phyloP scores from a whole-genome alignment of 768 basidiomycete species.

The Mycena haematopus region DNA sequence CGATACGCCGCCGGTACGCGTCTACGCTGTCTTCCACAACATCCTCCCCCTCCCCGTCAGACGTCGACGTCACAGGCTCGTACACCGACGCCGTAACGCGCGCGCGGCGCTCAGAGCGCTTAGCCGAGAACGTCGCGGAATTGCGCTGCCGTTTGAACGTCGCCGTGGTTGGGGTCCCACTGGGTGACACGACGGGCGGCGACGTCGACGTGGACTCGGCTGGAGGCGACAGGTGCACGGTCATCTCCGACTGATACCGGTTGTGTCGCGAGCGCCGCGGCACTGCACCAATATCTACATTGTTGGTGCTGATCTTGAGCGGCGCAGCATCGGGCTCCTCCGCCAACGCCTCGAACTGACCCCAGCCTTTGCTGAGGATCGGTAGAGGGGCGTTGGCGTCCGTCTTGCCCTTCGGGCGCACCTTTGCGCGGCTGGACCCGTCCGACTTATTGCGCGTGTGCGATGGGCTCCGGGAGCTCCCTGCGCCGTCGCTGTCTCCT shows the following conservation, averaged over 20 bases:
- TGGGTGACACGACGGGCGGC: slow-evolving; percentile 14
- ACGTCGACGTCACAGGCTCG: slow-evolving; percentile 50
- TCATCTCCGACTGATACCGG: slow-evolving; percentile 57
- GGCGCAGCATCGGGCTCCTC: slow-evolving; percentile 24
- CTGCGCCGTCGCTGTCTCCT: slow-evolving; percentile 45
- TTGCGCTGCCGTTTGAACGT: slow-evolving; percentile 28
- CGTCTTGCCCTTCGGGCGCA: slow-evolving; percentile 31
- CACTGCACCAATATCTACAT: slow-evolving; percentile 11
- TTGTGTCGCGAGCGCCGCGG: slow-evolving; percentile 49
- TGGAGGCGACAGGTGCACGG: slow-evolving; percentile 35
- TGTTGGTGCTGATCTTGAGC: slow-evolving; percentile 24
- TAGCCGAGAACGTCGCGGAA: slow-evolving; percentile 45
- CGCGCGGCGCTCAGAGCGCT: slow-evolving; percentile 52
- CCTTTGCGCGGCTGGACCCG: slow-evolving; percentile 32
- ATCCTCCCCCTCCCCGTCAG: slow-evolving; percentile 32
- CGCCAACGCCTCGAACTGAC: slow-evolving; percentile 29
- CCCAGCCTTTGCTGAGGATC: slow-evolving; percentile 22
- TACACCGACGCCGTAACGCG: slow-evolving; percentile 68
- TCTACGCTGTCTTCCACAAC: slow-evolving; percentile 61
- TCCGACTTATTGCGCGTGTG: slow-evolving; percentile 44
- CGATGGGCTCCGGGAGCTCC: slow-evolving; percentile 32
- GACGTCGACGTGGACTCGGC: slow-evolving; percentile 27
- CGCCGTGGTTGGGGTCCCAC: slow-evolving; percentile 25
- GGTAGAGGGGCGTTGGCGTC: slow-evolving; percentile 7
- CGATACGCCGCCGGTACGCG: slow-evolving; percentile 77